Evolutionary conservation across 1,139 yeast species (phyloP), one percentile per base, ranked within the genome.

Genomic region (Diutina ranongensis): DNA sequence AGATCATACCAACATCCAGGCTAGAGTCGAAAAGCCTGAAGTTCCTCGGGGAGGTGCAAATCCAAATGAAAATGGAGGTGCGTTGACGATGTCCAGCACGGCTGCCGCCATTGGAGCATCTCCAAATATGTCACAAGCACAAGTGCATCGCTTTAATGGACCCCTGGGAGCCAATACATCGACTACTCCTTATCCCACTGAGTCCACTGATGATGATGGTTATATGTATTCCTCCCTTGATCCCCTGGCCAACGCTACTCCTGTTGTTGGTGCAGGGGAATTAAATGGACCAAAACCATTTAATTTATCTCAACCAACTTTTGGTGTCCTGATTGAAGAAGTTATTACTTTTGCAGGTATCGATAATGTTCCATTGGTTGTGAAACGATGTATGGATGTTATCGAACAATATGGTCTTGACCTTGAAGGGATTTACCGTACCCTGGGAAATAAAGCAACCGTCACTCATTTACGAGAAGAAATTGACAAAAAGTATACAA

Each of bases 291-390:
- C 74, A 33, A 68, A 68, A 52, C 60, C 73, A 2, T 57, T 68
- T 42, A 55, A 50, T 34, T 59, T 55, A 47, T 41, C 58, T 19
- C 78, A 78, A 51, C 80, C 80, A 15, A 82, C 89, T 0, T 89
- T 84, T 65, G 97, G 96, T 0, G 78, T 80, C 0, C 80, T 94
- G 0, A 71, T 92, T 19, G 94, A 84, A 51, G 78, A 75, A 9
- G 65, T 86, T 45, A 78, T 88, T 22, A 83, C 81, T 50, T 79
- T 74, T 54, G 96, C 94, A 50, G 95, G 76, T 3, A 65, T 87
- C 46, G 94, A 86, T 53, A 82, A 86, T 61, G 96, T 89, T 2
- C 97, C 98, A 1, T 73, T 85, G n/a, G 75, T 89, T 45, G 97
- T 89, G 9, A 81, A 83, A 53, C 86, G 83, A 57, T 89, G 97